These are phyloP conservation scores for Alternaria sp. DNA, from an alignment of 2,329 filamentous ascomycete genomes.

Conservation along the genomic window DNA sequence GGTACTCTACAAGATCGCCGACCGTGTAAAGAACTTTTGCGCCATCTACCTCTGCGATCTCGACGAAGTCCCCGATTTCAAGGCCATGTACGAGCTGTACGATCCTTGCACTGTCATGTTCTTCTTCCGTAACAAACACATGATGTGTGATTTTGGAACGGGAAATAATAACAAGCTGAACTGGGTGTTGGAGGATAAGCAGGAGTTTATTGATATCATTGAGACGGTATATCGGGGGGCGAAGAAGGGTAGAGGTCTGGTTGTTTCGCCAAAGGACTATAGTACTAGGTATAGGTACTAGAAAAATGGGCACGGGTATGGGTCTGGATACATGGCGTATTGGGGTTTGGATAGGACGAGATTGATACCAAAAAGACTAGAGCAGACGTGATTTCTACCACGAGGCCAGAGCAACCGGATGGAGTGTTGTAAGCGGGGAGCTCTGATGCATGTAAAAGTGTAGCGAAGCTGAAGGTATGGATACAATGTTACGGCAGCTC, in stretches of 20 bases:
- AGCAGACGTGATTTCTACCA: background rate
- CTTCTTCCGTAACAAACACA: constrained; percentile 98
- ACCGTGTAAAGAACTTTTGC: constrained; percentile 91
- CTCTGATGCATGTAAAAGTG: background rate
- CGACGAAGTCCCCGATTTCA: constrained; percentile 73
- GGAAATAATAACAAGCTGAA: constrained; percentile 99
- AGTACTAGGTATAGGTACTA: constrained; percentile 75
- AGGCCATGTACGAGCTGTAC: constrained; percentile 92
- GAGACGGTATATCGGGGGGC: constrained; percentile 98
- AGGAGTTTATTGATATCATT: constrained; percentile 97
- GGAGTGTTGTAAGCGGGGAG: too few relatives aligned
- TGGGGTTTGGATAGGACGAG: constrained; percentile 1
- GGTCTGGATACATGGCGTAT: background rate
- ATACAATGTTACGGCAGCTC: background rate
- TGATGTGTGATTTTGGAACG: constrained; percentile 96
- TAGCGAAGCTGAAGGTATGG: background rate
- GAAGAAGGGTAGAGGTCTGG: constrained; percentile 95
- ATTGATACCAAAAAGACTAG: background rate
- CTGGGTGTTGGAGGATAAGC: constrained; percentile 96
- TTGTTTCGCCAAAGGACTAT: constrained; percentile 91
- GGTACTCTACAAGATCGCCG: constrained; percentile 92
- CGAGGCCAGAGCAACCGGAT: too few relatives aligned
- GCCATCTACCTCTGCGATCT: constrained; percentile 87
- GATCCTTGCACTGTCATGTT: constrained; percentile 96
- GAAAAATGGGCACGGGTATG: background rate